Evolutionary conservation across 495 filamentous ascomycete genomes (phyloP).

Genomic region (Pseudevernia furfuracea): DNA sequence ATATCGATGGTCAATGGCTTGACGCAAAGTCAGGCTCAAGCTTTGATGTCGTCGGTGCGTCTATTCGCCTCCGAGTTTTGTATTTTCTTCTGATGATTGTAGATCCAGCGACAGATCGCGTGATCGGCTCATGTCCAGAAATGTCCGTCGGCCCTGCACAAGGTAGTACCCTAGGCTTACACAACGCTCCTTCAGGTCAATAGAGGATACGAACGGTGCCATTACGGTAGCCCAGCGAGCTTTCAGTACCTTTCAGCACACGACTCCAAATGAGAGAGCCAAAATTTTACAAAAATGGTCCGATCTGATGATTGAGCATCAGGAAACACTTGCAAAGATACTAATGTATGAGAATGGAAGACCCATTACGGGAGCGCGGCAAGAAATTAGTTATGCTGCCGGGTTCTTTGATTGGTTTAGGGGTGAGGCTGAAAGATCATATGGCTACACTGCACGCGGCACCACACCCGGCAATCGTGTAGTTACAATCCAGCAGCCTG

Average conservation of each 20-base stretch:
- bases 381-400: conserved; percentile 43
- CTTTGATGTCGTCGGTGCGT: neutral
- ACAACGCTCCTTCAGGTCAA: neutral
- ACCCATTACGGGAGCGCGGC: conserved; percentile 37
- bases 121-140: neutral
- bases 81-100: neutral
- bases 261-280: neutral
- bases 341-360: conserved; percentile 45
- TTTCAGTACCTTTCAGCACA: neutral
- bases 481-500: conserved; percentile 42
- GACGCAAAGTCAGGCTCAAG: neutral
- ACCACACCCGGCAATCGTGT: conserved; percentile 34
- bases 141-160: neutral
- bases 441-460: conserved; percentile 31
- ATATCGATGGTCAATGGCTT: neutral
- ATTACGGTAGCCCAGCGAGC: neutral
- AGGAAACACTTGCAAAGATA: conserved; percentile 41
- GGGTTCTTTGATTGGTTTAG: conserved; percentile 38
- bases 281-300: neutral
- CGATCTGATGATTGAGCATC: conserved; percentile 32
- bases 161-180: neutral
- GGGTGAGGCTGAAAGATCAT: conserved; percentile 32
- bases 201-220: neutral
- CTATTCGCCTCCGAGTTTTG: neutral
- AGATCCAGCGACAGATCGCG: neutral